Base-by-base conservation (phyloP, 768 basidiomycete genomes). In the Pulveroboletus frians region DNA sequence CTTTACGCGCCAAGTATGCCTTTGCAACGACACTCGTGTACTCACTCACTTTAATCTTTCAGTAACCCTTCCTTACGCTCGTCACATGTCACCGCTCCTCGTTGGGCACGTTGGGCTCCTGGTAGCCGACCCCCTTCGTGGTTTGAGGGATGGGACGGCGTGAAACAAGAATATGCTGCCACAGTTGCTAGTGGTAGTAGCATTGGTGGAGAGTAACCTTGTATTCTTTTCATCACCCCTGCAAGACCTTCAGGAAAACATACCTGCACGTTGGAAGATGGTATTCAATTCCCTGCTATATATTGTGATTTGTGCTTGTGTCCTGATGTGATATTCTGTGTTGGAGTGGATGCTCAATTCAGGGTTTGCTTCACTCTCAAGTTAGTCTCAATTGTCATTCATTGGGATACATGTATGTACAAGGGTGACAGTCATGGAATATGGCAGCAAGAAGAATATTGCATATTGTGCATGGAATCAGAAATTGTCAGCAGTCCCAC, bases 401-500 rank as follows among this genome's bases (percentile, higher is more conserved):
- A 18, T 47, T n/a, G 9, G 20, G 15, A 37, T 47, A 23, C 23
- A 26, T 26, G 5, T 26, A 26, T 26, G 23, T 32, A 15, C 8
- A 32, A 2, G 43, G 20, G 14, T n/a, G 13, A 23, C 6, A n/a
- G 11, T 34, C 15, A 18, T 37, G 10, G n/a, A 26, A 37, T 21
- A 21, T 17, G 14, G 18, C n/a, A 9, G 18, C 4, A 4, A 2
- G 14, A 46, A 1, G 1, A n/a, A n/a, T n/a, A n/a, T n/a, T 11
- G 9, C 17, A 20, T 40, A 30, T 17, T 38, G 34, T n/a, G 14
- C 32, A 54, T 17, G 20, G 10, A 13, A 32, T 62, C 54, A 83
- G 50, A 84, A 83, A 17, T 65, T 79, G 2, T 77, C 71, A 6
- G 77, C 82, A 21, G 72, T 68, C 7, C 89, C 89, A 9, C 89